Conservation (phyloP, 352 stramenopile species). For the Globisporangium barbulae region DNA sequence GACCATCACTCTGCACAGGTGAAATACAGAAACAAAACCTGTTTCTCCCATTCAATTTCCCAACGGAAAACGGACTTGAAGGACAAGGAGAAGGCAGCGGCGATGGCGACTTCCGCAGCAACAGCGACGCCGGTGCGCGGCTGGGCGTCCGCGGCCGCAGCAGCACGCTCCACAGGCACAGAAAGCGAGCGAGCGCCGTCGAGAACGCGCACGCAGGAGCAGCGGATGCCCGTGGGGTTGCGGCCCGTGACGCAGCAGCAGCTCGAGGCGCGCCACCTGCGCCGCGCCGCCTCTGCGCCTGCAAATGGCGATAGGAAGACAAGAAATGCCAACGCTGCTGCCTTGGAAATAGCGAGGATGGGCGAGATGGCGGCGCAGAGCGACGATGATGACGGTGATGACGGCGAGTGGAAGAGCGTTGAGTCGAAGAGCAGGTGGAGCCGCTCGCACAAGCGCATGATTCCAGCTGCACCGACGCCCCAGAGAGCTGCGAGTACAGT, state of each 20-base stretch:
- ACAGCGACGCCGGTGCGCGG: constrained; percentile 7
- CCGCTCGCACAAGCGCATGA: constrained; percentile 12
- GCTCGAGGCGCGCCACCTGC: constrained; percentile 14
- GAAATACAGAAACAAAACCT: not conserved
- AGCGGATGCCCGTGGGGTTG: constrained; percentile 11
- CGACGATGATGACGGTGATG: not conserved
- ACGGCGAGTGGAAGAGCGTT: constrained; percentile 17
- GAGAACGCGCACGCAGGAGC: not conserved
- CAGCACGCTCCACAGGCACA: not conserved
- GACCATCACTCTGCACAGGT: constrained; percentile 2
- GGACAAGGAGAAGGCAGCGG: not conserved
- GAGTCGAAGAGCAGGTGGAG: constrained; percentile 15
- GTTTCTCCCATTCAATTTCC: constrained; percentile 1
- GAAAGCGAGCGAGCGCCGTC: not conserved
- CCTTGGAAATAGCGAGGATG: not conserved
- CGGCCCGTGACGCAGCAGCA: constrained; percentile 20
- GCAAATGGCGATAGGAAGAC: no score
- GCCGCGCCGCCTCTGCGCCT: constrained; percentile 3
- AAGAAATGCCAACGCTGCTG: not conserved
- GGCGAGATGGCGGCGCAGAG: not conserved
- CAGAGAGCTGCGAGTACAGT: not conserved
- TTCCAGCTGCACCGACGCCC: not conserved
- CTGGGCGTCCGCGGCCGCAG: constrained; percentile 3
- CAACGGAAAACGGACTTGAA: constrained; percentile 4
- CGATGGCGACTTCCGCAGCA: constrained; percentile 9